phyloP scores from a whole-genome alignment of 495 filamentous ascomycete species.

The Talaromyces liani region DNA sequence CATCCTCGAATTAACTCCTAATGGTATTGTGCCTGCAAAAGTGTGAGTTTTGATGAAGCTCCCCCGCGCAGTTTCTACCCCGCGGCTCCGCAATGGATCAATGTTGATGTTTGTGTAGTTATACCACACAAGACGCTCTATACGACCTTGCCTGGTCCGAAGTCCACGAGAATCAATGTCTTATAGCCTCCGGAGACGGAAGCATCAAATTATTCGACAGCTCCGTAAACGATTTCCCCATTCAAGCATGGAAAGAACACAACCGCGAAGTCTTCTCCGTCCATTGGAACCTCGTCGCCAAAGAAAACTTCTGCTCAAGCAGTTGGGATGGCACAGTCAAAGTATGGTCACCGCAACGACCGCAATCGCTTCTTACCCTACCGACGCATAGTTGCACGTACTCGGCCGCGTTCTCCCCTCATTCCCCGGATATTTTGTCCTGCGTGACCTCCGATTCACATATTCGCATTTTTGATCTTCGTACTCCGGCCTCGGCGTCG shows the following conservation, averaged over 20 bases:
- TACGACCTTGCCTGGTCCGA: constrained; percentile 94
- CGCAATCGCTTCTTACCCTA: constrained; percentile 68
- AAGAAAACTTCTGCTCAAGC: constrained; percentile 77
- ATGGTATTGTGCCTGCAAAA: constrained; percentile 78
- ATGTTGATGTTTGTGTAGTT: constrained; percentile 39
- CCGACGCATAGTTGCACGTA: constrained; percentile 91
- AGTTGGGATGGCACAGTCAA: constrained; percentile 95
- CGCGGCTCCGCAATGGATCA: constrained; percentile 5
- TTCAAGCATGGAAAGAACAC: constrained; percentile 87
- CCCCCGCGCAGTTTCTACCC: not conserved
- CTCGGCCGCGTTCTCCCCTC: constrained; percentile 72
- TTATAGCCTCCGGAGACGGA: constrained; percentile 82
- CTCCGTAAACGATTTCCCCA: constrained; percentile 66
- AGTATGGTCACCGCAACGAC: constrained; percentile 74
- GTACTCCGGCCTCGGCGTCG: constrained; percentile 68
- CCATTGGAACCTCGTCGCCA: constrained; percentile 85
- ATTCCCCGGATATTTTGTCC: constrained; percentile 69
- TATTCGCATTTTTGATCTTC: constrained; percentile 81
- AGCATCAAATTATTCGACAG: constrained; percentile 91
- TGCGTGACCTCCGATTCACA: constrained; percentile 79
- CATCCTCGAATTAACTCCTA: constrained; percentile 68
- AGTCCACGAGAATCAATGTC: constrained; percentile 86
- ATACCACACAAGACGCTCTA: constrained; percentile 92
- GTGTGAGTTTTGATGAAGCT: constrained; percentile 32
- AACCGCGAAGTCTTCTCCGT: constrained; percentile 85